Percentiles rank a stretch among this genome's conserved stretches.
These are phyloP conservation scores for Hypoxylon rubiginosum DNA, from an alignment of 2,329 filamentous ascomycete species.

Conservation along the genomic window DNA sequence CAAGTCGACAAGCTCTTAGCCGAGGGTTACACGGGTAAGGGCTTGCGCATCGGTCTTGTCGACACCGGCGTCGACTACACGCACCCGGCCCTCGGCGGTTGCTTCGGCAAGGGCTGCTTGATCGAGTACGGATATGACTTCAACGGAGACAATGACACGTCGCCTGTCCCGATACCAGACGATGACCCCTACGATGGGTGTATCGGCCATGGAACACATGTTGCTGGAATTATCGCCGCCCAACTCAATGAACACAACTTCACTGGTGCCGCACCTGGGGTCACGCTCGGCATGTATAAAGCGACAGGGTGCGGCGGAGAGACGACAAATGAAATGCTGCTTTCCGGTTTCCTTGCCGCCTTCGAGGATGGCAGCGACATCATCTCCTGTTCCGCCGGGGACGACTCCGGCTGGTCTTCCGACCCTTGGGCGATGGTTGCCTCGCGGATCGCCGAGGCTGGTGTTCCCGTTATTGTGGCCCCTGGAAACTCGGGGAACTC, in stretches of 20 bases:
- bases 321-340: slow-evolving; percentile 47
- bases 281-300: slow-evolving; percentile 40
- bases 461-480: slow-evolving; percentile 57
- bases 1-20: slow-evolving; percentile 58
- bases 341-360: slow-evolving; percentile 50
- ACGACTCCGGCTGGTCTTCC: slow-evolving; percentile 48
- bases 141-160: slow-evolving; percentile 56
- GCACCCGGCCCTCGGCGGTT: slow-evolving; percentile 65
- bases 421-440: slow-evolving; percentile 54
- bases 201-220: slow-evolving; percentile 60
- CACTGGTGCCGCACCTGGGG: slow-evolving; percentile 40
- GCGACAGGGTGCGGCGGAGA: slow-evolving; percentile 34
- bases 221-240: slow-evolving; percentile 58
- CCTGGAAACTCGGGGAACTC: slow-evolving; percentile 57
- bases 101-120: slow-evolving; percentile 64
- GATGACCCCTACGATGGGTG: slow-evolving; percentile 58
- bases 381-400: slow-evolving; percentile 52
- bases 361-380: slow-evolving; percentile 51
- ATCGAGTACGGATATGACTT: slow-evolving; percentile 63
- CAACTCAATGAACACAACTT: slow-evolving; percentile 41
- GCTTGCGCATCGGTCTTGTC: slow-evolving; percentile 59
- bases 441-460: slow-evolving; percentile 57
- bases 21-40: slow-evolving; percentile 60
- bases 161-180: slow-evolving; percentile 52
- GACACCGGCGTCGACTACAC: slow-evolving; percentile 50